Conservation (phyloP, 176 grass and related monocot species). For the Saccharum spontaneum region DNA sequence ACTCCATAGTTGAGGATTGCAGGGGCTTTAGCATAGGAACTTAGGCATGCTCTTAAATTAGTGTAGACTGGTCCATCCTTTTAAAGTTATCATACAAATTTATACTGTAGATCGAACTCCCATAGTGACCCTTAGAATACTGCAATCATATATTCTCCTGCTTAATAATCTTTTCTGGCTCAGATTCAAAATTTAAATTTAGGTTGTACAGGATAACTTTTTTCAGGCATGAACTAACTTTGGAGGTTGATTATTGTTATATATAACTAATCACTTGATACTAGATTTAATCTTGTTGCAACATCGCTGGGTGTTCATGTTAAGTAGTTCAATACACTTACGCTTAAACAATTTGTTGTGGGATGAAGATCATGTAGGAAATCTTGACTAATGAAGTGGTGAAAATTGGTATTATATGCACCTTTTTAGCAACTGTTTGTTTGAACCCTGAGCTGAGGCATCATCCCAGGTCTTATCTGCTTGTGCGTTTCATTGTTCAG, state of each 20-base stretch:
- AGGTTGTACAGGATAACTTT: not conserved
- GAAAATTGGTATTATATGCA: not conserved
- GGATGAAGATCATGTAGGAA: not conserved
- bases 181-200: not conserved
- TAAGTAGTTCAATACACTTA: not conserved
- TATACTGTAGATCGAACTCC: not conserved
- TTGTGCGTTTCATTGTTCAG: not conserved
- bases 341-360: not conserved
- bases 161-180: not conserved
- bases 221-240: constrained; percentile 1
- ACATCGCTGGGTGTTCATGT: not conserved
- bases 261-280: not conserved
- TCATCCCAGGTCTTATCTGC: not conserved
- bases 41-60: not conserved
- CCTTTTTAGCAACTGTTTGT: constrained; percentile 13
- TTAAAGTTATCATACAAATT: not conserved
- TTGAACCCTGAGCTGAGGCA: not conserved
- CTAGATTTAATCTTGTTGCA: constrained; percentile 5
- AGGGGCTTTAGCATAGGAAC: not conserved
- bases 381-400: not conserved
- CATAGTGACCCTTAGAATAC: not conserved
- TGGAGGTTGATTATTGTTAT: not conserved
- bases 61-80: not conserved
- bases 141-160: too few relatives aligned
- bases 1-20: not conserved